Conservation (phyloP, 1,284 basidiomycete genomes). For the Farysia itapuensis region DNA sequence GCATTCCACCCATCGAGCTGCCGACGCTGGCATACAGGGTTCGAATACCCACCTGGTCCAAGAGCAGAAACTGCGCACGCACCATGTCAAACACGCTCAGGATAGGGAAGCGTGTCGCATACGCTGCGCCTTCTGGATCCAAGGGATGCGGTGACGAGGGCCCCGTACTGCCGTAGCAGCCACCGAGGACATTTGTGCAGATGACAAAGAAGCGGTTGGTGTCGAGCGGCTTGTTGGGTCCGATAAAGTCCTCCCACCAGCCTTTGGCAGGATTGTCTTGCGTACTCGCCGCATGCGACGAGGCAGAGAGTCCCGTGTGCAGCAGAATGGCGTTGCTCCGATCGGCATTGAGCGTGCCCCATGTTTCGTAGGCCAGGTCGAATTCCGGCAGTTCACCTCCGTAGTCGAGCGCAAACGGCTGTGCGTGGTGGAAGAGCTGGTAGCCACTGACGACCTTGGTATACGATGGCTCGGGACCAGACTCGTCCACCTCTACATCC, state of each 20-base stretch:
- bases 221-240: slow-evolving; percentile 84
- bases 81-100: slow-evolving; percentile 95
- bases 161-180: slow-evolving; percentile 95
- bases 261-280: slow-evolving; percentile 76
- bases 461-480: slow-evolving; percentile 62
- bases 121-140: slow-evolving; percentile 65
- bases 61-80: slow-evolving; percentile 80
- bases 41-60: slow-evolving; percentile 82
- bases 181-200: slow-evolving; percentile 95
- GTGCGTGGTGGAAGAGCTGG: slow-evolving; percentile 57
- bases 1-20: slow-evolving; percentile 96
- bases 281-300: slow-evolving; percentile 89
- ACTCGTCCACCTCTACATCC: slow-evolving; percentile 19
- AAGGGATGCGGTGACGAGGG: slow-evolving; percentile 76
- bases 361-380: slow-evolving; percentile 94
- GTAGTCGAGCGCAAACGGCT: slow-evolving; percentile 75
- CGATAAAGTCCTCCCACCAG: slow-evolving; percentile 99
- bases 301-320: slow-evolving; percentile 92
- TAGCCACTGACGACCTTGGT: slow-evolving; percentile 62
- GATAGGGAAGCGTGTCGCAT: slow-evolving; percentile 88
- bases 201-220: slow-evolving; percentile 90
- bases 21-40: slow-evolving; percentile 90
- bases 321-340: slow-evolving; percentile 91
- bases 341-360: slow-evolving; percentile 80
- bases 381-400: slow-evolving; percentile 71